A percentile compares a stretch with the other conserved stretches of the same genome.
Conservation (phyloP, 2,329 filamentous ascomycete genomes). For the Nemania abortiva region DNA sequence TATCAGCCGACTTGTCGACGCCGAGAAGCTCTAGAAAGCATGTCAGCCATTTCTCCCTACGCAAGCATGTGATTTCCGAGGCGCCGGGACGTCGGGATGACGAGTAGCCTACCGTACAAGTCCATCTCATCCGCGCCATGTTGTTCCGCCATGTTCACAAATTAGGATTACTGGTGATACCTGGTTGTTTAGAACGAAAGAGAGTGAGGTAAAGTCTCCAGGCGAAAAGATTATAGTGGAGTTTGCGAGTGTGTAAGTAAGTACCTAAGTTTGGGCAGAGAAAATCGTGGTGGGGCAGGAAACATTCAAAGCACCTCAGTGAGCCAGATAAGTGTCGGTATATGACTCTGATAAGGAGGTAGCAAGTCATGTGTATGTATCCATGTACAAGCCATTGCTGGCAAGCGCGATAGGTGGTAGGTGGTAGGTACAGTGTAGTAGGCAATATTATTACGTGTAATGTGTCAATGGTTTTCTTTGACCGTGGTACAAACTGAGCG, state of each 20-base stretch:
- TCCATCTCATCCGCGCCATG: slow-evolving; percentile 56
- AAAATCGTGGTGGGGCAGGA: slow-evolving; percentile 35
- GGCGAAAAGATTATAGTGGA: slow-evolving; percentile 41
- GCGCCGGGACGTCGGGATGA: slow-evolving; percentile 1
- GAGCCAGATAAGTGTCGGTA: background rate
- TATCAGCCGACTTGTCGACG: slow-evolving; percentile 76
- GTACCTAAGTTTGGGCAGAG: slow-evolving; percentile 28
- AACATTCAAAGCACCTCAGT: background rate
- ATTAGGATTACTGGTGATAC: slow-evolving; percentile 20
- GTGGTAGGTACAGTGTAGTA: background rate
- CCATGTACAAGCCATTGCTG: background rate
- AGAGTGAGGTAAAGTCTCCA: slow-evolving; percentile 4
- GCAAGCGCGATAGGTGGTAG: background rate
- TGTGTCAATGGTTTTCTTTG: slow-evolving; percentile 6
- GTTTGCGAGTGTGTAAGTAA: slow-evolving; percentile 32
- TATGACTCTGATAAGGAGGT: background rate
- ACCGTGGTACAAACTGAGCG: background rate
- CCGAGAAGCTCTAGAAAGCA: slow-evolving; percentile 78
- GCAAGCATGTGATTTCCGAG: background rate
- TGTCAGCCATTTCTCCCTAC: slow-evolving; percentile 17
- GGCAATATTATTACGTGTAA: background rate
- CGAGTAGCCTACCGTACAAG: slow-evolving; percentile 63
- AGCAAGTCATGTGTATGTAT: background rate
- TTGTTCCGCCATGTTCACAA: slow-evolving; percentile 46
- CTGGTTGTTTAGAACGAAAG: background rate